phyloP scores from a whole-genome alignment of 2,329 filamentous ascomycete species.

The Allantophomopsis lycopodina region DNA sequence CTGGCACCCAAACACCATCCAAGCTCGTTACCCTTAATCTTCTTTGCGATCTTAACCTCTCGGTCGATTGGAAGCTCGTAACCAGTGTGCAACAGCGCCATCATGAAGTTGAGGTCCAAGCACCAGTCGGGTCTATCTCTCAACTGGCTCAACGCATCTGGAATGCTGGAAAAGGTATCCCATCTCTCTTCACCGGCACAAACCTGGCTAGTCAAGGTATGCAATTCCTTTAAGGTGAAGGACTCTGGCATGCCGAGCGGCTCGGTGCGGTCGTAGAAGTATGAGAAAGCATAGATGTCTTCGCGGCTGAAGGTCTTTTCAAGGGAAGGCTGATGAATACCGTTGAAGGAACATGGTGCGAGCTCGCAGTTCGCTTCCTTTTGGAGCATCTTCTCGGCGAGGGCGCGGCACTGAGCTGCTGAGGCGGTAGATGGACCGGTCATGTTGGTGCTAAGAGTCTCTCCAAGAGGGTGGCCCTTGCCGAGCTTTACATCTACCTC shows the following conservation, averaged over 20 bases:
- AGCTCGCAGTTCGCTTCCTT: conserved; percentile 76
- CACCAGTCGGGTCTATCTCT: conserved; percentile 77
- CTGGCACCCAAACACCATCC: conserved; percentile 97
- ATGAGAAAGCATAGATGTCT: conserved; percentile 93
- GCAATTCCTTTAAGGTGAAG: conserved; percentile 83
- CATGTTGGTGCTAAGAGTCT: conserved; percentile 64
- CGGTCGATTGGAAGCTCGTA: conserved; percentile 97
- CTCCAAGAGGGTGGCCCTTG: conserved; percentile 50
- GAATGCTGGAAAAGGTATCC: conserved; percentile 67
- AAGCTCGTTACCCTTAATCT: conserved; percentile 92
- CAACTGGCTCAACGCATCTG: conserved; percentile 69
- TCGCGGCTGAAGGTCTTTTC: conserved; percentile 85
- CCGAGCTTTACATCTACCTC: conserved; percentile 60
- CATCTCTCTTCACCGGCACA: conserved; percentile 67
- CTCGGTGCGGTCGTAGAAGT: conserved; percentile 92
- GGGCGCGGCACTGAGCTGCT: conserved; percentile 74
- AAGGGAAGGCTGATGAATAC: conserved; percentile 84
- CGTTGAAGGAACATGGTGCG: conserved; percentile 95
- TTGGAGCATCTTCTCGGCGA: conserved; percentile 81
- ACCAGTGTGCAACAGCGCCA: conserved; percentile 81
- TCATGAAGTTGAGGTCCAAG: conserved; percentile 93
- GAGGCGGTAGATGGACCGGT: conserved; percentile 64
- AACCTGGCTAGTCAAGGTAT: conserved; percentile 72
- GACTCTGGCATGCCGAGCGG: conserved; percentile 97
- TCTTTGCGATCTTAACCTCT: conserved; percentile 97